Evolutionary conservation across 1,284 basidiomycete genomes (phyloP).

Genomic region (Leccinum laetum): DNA sequence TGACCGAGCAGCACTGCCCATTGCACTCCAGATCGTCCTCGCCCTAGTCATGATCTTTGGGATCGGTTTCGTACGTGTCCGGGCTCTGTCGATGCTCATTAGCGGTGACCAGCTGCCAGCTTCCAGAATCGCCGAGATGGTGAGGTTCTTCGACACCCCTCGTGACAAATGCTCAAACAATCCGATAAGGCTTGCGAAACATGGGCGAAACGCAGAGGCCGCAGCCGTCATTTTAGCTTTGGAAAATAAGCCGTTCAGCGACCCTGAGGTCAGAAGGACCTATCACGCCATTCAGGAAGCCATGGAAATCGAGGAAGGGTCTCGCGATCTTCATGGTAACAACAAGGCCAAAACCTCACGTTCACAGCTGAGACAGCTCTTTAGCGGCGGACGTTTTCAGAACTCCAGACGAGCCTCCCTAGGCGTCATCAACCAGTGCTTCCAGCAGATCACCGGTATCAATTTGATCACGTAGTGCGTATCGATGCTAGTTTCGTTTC

Average conservation of each 20-base stretch:
- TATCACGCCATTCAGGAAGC: no score
- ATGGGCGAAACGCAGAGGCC: conserved; percentile 60
- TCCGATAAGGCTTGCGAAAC: conserved; percentile 50
- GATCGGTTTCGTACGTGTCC: conserved; percentile 50
- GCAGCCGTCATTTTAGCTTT: conserved; percentile 56
- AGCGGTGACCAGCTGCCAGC: background rate
- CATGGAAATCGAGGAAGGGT: conserved; percentile 34
- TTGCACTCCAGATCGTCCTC: conserved; percentile 66
- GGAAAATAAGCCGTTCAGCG: conserved; percentile 52
- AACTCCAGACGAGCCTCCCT: conserved; percentile 63
- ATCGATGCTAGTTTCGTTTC: background rate
- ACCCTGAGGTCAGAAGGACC: conserved; percentile 23
- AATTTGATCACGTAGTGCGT: conserved; percentile 65
- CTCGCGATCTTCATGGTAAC: no score
- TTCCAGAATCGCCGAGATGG: background rate
- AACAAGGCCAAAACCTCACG: conserved; percentile 2
- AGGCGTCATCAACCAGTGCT: conserved; percentile 63
- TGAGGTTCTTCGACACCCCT: background rate
- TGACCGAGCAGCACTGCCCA: conserved; percentile 40
- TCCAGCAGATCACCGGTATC: conserved; percentile 67
- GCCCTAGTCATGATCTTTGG: conserved; percentile 59
- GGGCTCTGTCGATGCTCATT: background rate
- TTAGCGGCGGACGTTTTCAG: conserved; percentile 59
- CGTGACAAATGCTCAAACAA: background rate
- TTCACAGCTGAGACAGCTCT: conserved; percentile 44